These are phyloP conservation scores for Cryptomeria japonica DNA, from an alignment of 75 land plant species.

Conservation along the genomic window DNA sequence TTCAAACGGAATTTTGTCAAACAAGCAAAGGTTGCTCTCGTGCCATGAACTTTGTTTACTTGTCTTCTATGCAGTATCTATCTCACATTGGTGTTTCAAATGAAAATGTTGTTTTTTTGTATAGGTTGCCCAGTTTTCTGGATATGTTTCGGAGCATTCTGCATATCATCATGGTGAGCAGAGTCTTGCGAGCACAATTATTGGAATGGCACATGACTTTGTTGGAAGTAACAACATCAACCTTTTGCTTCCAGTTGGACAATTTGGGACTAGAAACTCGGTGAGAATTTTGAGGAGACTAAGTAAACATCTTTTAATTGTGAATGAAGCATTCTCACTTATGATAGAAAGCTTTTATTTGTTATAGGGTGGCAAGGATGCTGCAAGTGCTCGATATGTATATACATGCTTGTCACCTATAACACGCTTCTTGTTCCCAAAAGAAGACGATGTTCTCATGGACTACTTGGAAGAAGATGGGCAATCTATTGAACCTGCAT, in stretches of 20 bases:
- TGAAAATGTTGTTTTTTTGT: background rate
- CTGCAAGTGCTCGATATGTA: constrained; percentile 92
- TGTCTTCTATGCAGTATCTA: background rate
- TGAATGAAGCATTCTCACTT: background rate
- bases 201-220: constrained; percentile 15
- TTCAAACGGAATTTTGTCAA: constrained; percentile 91
- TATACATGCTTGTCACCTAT: constrained; percentile 73
- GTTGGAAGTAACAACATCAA: constrained; percentile 20
- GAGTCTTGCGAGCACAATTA: constrained; percentile 21
- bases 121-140: constrained; percentile 21
- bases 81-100: background rate
- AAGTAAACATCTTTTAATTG: background rate
- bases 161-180: constrained; percentile 24
- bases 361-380: constrained; percentile 94
- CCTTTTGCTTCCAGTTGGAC: constrained; percentile 16
- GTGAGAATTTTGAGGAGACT: background rate
- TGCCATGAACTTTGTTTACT: background rate
- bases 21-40: constrained; percentile 66
- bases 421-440: constrained; percentile 78
- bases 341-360: background rate
- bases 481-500: constrained; percentile 84
- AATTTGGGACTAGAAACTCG: constrained; percentile 13
- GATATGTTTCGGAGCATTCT: constrained; percentile 22
- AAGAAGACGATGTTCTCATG: constrained; percentile 84
- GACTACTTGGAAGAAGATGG: constrained; percentile 94